Evolutionary conservation across 805 yeast genomes (phyloP), one percentile per base, ranked within the genome.

Genomic region (Teunomyces gatunensis): DNA sequence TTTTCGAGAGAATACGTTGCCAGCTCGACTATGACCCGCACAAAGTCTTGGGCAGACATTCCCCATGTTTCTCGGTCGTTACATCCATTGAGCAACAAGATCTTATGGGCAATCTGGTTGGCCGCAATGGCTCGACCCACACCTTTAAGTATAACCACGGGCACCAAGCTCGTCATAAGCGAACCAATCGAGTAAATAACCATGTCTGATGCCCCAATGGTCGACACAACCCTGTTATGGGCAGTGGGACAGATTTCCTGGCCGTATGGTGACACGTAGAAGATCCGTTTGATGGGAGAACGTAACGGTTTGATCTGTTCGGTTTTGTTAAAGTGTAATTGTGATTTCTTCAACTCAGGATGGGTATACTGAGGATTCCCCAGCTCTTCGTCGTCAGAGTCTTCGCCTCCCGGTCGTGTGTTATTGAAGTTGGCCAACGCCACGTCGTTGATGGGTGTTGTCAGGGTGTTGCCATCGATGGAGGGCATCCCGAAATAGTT

Each of bases 241-340:
- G 92, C 90, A 28, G 71, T 64, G 2, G 97, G 96, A 52, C 81
- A 79, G 21, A 87, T 84, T 60, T 90, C 97, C 56, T 86, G 88
- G 0, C 96, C 96, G 60, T 86, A 87, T 0, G 94, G 91, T 15
- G 90, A 87, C 42, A 90, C 85, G 60, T 91, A 90, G 54, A 82
- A 84, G 3, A 90, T 78, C 30, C 92, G 68, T 21, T 78, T 72
- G 7, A 90, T 83, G 1, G 96, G 91, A 0, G 94, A 79, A 5
- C 82, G 73, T n/a, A 90, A 73, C 0, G 92, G 89, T 43, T 65
- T 65, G 0, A 72, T 72, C 29, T 71, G 71, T 3, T 69, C 79
- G 13, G 76, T 73, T 58, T 87, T 87, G 50, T 79, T 77, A 62
- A 88, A 87, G 58, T 81, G 85, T 30, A 90, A 67, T 58, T 90